Percentiles rank a stretch among this genome's conserved stretches.
Conservation (phyloP, 1,139 yeast genomes). For the Scheffersomyces parashehatae region DNA sequence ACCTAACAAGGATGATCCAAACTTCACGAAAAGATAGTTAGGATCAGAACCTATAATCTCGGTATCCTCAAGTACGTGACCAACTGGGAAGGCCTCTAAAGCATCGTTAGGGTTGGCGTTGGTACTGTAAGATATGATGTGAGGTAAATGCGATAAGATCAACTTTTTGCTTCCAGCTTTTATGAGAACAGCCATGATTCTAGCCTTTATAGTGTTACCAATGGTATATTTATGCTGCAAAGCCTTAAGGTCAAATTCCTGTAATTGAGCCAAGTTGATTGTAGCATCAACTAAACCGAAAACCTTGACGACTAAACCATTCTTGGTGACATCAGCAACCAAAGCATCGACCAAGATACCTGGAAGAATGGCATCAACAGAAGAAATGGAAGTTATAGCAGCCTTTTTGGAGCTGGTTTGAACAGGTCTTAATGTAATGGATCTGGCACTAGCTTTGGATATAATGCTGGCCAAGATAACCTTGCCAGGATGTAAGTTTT, state of each 20-base stretch:
- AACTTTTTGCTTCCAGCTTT: constrained; percentile 61
- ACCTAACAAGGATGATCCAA: constrained; percentile 63
- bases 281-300: constrained; percentile 79
- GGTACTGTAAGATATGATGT: constrained; percentile 38
- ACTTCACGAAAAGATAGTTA: constrained; percentile 54
- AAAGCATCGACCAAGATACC: constrained; percentile 80
- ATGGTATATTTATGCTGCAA: constrained; percentile 62
- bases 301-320: constrained; percentile 66
- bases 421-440: constrained; percentile 57
- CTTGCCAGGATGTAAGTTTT: constrained; percentile 33
- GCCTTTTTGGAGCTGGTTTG: constrained; percentile 38
- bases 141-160: constrained; percentile 64
- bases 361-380: constrained; percentile 79
- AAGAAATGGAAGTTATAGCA: constrained; percentile 55
- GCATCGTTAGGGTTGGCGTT: constrained; percentile 29
- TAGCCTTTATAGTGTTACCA: constrained; percentile 67
- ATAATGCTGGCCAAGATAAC: constrained; percentile 54
- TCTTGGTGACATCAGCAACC: constrained; percentile 56
- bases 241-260: constrained; percentile 46
- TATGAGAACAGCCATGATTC: constrained; percentile 63
- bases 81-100: constrained; percentile 74
- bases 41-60: constrained; percentile 60
- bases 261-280: constrained; percentile 66
- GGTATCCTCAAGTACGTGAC: constrained; percentile 64
- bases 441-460: constrained; percentile 53